Conservation (phyloP, 805 yeast species). For the Teunomyces tritomae region DNA sequence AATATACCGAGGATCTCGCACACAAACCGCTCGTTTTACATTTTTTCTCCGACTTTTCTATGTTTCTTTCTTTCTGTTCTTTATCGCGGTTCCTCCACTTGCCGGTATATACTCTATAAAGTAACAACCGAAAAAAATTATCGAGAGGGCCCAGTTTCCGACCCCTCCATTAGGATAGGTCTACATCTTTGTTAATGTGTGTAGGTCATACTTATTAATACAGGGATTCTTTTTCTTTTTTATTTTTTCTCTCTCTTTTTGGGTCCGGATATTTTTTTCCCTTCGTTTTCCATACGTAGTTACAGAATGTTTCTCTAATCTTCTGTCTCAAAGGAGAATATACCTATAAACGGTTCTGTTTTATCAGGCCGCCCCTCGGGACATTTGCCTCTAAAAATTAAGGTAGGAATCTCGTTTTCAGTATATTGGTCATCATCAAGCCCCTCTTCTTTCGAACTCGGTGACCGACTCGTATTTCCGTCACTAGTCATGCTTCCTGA, state of each 20-base stretch:
- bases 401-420: constrained; percentile 43
- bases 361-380: constrained; percentile 53
- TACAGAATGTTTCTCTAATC: constrained; percentile 15
- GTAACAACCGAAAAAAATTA: background rate
- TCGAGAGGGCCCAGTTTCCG: no score
- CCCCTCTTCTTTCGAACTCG: constrained; percentile 14
- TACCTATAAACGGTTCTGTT: constrained; percentile 54
- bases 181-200: no score
- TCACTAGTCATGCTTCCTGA: background rate
- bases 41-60: background rate
- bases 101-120: background rate
- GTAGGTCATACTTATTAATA: no score
- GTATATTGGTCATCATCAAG: constrained; percentile 33
- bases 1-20: constrained; percentile 1
- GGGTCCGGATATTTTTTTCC: no score
- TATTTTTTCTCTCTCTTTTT: no score
- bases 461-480: constrained; percentile 5
- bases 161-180: no score
- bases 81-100: background rate
- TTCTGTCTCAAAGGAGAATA: constrained; percentile 49
- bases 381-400: constrained; percentile 50
- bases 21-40: no score
- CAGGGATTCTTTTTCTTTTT: no score
- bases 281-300: no score
- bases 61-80: background rate